Evolutionary conservation across 306 rosid species (phyloP), one percentile per base, ranked within the genome.

Genomic region (Potentilla sterilis): DNA sequence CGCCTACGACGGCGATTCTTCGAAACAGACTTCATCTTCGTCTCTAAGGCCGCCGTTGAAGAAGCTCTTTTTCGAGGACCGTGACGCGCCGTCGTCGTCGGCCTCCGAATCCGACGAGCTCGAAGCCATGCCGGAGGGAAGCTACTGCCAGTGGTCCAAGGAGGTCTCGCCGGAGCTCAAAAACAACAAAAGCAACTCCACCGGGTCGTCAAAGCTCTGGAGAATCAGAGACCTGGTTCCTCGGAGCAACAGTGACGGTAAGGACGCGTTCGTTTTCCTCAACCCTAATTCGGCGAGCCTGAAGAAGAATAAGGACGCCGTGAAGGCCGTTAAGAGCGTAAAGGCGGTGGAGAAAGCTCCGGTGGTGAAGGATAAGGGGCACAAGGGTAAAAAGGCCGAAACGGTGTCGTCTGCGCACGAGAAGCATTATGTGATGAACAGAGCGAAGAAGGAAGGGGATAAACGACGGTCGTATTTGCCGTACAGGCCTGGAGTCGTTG

Each of bases 161-260:
- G 84, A 81, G 54, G 37, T 83, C 13, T 67, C 85, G 62, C 80
- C 78, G 74, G 84, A 71, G 81, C 72, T 83, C 18, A 55, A 76
- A 41, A 82, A 85, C 82, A 92, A 94, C 81, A 92, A 94, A 83
- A 87, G 98, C 80, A 85, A 89, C 67, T 95, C 98, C 14, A 92
- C 97, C 0, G 98, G 98, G 2, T 87, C 87, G 67, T 92, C 96
- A 0, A 91, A 82, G 85, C 66, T 92, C 2, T 89, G 97, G 98
- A 86, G 85, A 71, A 66, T 92, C 64, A 77, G 93, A 2, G 97
- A 92, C 11, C 51, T 77, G 78, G 90, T 86, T 64, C 77, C 76
- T 0, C 87, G 96, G 63, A 85, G 98, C 83, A 86, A 80, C 79
- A 95, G 98, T 55, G 98, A 95, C 44, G 97, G 97, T 2, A 87